A percentile compares a stretch with the other conserved stretches of the same genome.
Conservation (phyloP, 2,329 filamentous ascomycete genomes). For the Cladophialophora bantiana region DNA sequence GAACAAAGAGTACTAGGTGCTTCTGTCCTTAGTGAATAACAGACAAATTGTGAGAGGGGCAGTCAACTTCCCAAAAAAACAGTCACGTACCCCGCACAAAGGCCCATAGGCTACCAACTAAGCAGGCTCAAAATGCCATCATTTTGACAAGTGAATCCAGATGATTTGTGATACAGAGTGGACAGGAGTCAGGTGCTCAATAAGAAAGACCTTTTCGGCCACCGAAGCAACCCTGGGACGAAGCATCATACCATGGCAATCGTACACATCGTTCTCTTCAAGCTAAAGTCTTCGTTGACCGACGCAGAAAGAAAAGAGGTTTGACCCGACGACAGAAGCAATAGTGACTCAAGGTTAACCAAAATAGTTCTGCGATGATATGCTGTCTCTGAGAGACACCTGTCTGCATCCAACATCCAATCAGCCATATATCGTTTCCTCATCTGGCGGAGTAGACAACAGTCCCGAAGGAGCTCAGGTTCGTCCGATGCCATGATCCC, state of each 20-base stretch:
- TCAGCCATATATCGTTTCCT: constrained; percentile 66
- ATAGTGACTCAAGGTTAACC: not conserved
- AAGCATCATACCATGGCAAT: constrained; percentile 60
- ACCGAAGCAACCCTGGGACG: not conserved
- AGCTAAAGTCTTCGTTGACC: constrained; percentile 64
- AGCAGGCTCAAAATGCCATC: not conserved
- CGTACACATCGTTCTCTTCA: constrained; percentile 72
- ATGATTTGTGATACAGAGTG: not conserved
- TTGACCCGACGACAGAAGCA: constrained; percentile 40
- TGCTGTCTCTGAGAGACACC: constrained; percentile 63
- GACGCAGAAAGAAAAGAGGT: constrained; percentile 64
- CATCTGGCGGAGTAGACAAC: constrained; percentile 67
- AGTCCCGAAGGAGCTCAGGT: constrained; percentile 69
- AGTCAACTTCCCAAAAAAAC: not conserved
- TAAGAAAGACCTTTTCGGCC: not conserved
- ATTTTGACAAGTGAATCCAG: not conserved
- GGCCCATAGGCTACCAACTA: not conserved
- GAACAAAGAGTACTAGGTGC: not conserved
- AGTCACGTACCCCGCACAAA: constrained; percentile 1
- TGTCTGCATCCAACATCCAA: constrained; percentile 67
- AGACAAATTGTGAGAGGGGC: constrained; percentile 1
- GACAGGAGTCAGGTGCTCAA: not conserved
- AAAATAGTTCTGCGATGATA: constrained; percentile 60
- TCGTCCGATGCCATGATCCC: constrained; percentile 30
- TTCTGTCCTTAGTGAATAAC: not conserved